Evolutionary conservation across 495 filamentous ascomycete species (phyloP).

Genomic region (Neurospora sp.): DNA sequence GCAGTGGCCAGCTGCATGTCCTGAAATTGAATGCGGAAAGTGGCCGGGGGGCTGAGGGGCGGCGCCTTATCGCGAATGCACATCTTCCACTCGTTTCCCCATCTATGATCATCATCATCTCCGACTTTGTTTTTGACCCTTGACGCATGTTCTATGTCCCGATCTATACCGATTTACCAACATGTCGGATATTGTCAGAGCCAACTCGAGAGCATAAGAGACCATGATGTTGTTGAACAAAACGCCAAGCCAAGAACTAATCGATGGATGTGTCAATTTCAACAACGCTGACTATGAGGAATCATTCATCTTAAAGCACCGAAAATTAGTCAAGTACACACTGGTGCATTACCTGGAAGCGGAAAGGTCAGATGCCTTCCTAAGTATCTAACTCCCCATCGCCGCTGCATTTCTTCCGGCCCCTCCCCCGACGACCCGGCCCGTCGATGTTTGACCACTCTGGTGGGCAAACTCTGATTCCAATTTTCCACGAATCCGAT

Average conservation of each 20-base stretch:
- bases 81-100: not conserved
- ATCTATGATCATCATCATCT: not conserved
- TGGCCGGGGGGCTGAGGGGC: not conserved
- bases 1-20: not conserved
- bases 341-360: not conserved
- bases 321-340: not conserved
- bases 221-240: not conserved
- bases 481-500: not conserved
- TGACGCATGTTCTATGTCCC: not conserved
- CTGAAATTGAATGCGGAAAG: not conserved
- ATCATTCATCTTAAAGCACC: not conserved
- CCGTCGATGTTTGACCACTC: not conserved
- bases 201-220: not conserved
- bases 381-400: not conserved
- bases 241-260: not conserved
- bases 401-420: not conserved
- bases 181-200: not conserved
- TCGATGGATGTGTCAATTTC: not conserved
- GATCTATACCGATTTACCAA: not conserved
- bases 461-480: not conserved
- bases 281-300: not conserved
- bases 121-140: not conserved
- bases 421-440: not conserved
- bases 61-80: not conserved
- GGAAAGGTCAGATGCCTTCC: not conserved